phyloP scores from a whole-genome alignment of 352 stramenopile genomes.

The Phytophthora meadii region DNA sequence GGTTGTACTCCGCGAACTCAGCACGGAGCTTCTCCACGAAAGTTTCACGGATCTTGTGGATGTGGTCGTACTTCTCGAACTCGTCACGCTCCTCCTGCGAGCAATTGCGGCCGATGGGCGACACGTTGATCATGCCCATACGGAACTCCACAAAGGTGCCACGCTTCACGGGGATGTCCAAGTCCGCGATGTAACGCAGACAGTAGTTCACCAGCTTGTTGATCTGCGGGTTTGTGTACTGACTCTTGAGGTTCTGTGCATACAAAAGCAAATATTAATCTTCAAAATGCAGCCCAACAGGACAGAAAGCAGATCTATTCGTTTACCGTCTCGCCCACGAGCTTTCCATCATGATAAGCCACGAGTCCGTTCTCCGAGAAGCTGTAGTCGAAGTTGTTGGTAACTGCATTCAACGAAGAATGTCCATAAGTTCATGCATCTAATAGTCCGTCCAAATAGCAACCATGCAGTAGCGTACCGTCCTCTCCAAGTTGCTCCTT shows the following conservation, averaged over 20 bases:
- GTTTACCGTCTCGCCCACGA: slow-evolving; percentile 89
- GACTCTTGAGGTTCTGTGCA: slow-evolving; percentile 91
- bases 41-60: slow-evolving; percentile 92
- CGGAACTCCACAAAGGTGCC: slow-evolving; percentile 99
- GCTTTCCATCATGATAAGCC: slow-evolving; percentile 95
- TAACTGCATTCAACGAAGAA: slow-evolving; percentile 57
- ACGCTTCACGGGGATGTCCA: slow-evolving; percentile 98
- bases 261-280: not conserved
- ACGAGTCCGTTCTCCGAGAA: slow-evolving; percentile 99
- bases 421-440: no score
- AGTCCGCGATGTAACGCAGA: slow-evolving; percentile 93
- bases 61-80: slow-evolving; percentile 98
- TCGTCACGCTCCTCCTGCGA: slow-evolving; percentile 97
- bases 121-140: slow-evolving; percentile 99
- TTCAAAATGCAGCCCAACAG: not conserved
- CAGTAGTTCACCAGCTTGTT: slow-evolving; percentile 98
- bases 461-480: slow-evolving; percentile 48
- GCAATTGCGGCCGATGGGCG: slow-evolving; percentile 98
- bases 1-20: slow-evolving; percentile 94
- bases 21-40: slow-evolving; percentile 97
- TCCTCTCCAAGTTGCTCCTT: slow-evolving; percentile 98
- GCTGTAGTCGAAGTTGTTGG: slow-evolving; percentile 98
- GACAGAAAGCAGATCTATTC: not conserved
- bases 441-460: not conserved
- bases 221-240: slow-evolving; percentile 97